These are phyloP conservation scores for Lepidium campestre DNA, from an alignment of 441 rosid species.

Conservation along the genomic window DNA sequence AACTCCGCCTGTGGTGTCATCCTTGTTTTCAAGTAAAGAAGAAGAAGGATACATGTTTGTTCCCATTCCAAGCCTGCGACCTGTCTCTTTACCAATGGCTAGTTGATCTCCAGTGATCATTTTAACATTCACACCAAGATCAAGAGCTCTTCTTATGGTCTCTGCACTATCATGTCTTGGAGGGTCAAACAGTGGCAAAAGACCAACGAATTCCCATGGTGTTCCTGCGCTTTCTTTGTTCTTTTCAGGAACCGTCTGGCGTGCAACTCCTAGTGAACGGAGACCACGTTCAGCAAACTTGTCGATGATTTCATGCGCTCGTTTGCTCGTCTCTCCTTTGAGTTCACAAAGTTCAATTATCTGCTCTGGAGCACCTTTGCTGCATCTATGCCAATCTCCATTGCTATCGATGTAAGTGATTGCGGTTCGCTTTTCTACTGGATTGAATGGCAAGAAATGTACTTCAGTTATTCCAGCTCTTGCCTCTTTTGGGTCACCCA, in stretches of 20 bases:
- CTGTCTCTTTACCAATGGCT: conserved; percentile 92
- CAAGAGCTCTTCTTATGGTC: conserved; percentile 85
- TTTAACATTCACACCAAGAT: conserved; percentile 91
- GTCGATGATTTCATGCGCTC: conserved; percentile 57
- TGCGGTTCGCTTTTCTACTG: conserved; percentile 89
- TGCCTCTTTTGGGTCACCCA: conserved; percentile 91
- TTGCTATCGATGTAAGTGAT: conserved; percentile 67
- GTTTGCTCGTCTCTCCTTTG: conserved; percentile 43
- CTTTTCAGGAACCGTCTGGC: conserved; percentile 63
- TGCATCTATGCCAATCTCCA: conserved; percentile 82
- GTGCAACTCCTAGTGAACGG: conserved; percentile 67
- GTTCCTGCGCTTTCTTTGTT: conserved; percentile 65
- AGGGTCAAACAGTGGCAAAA: conserved; percentile 87
- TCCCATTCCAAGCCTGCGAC: conserved; percentile 94
- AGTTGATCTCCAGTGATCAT: conserved; percentile 98
- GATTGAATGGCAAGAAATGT: conserved; percentile 85
- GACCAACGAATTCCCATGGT: conserved; percentile 93
- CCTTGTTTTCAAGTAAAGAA: conserved; percentile 66
- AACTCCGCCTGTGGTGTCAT: conserved; percentile 51
- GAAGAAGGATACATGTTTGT: conserved; percentile 95
- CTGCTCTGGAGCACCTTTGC: conserved; percentile 97
- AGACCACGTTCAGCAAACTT: conserved; percentile 81
- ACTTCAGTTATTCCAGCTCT: conserved; percentile 83
- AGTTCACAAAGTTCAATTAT: conserved; percentile 45
- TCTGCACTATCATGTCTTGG: conserved; percentile 96